These are phyloP conservation scores for Rhodotorula sp. DNA, from an alignment of 1,284 basidiomycete genomes.

Conservation along the genomic window DNA sequence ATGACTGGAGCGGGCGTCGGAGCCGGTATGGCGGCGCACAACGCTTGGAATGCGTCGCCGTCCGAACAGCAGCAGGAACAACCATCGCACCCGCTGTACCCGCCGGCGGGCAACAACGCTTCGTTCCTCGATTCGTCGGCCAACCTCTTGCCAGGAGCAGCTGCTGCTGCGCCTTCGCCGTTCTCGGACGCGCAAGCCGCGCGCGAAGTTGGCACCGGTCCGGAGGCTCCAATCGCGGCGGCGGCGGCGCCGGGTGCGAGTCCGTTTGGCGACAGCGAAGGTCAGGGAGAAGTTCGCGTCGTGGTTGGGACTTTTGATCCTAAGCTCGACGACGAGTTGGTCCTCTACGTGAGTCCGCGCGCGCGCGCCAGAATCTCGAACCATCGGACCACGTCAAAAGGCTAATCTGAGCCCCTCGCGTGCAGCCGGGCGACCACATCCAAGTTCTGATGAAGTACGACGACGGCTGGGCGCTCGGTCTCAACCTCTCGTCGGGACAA, in stretches of 20 bases:
- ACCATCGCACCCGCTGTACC: slow-evolving; percentile 11
- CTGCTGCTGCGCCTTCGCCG: background rate
- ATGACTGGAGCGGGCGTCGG: background rate
- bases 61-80: background rate
- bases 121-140: slow-evolving; percentile 12
- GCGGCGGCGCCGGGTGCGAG: background rate
- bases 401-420: no score
- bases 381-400: no score
- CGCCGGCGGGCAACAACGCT: slow-evolving; percentile 2
- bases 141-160: slow-evolving; percentile 18
- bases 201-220: background rate
- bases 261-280: slow-evolving; percentile 43
- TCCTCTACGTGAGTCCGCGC: slow-evolving; percentile 33
- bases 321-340: slow-evolving; percentile 43
- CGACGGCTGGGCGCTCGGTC: slow-evolving; percentile 44
- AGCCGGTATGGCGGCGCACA: background rate
- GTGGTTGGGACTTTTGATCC: slow-evolving; percentile 45
- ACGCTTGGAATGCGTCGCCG: slow-evolving; percentile 3
- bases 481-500: slow-evolving; percentile 31
- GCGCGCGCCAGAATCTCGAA: background rate
- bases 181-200: slow-evolving; percentile 10
- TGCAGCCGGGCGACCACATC: slow-evolving; percentile 42
- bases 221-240: slow-evolving; percentile 2
- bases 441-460: slow-evolving; percentile 45
- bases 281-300: slow-evolving; percentile 41